Evolutionary conservation across 805 yeast species (phyloP).

Genomic region (Candida pini): DNA sequence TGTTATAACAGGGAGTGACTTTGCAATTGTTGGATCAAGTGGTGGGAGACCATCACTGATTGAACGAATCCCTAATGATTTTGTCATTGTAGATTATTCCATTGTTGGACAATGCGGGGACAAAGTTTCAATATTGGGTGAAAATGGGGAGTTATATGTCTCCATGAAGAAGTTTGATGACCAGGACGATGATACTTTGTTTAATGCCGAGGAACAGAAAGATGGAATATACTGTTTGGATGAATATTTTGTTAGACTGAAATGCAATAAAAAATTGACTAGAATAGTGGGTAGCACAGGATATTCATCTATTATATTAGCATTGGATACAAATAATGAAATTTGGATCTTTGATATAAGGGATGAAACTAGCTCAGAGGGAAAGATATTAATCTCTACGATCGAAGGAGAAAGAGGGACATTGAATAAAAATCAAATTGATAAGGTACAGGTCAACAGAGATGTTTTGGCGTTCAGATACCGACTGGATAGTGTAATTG

Average conservation of each 20-base stretch:
- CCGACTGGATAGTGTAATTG: neutral
- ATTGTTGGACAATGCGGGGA: conserved; percentile 10
- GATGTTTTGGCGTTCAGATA: conserved; percentile 4
- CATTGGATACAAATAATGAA: neutral
- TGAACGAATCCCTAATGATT: conserved; percentile 3
- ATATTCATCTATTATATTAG: conserved; percentile 6
- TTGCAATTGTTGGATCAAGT: conserved; percentile 3
- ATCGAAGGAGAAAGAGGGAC: neutral
- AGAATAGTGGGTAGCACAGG: conserved; percentile 8
- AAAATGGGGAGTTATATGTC: conserved; percentile 8
- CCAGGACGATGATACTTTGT: conserved; percentile 1
- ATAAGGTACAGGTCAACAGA: conserved; percentile 1
- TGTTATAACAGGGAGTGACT: conserved; percentile 2
- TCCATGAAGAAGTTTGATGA: conserved; percentile 5
- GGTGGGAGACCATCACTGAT: conserved; percentile 8
- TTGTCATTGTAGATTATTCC: conserved; percentile 6
- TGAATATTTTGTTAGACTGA: conserved; percentile 3
- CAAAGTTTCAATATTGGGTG: conserved; percentile 8
- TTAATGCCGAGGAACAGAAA: neutral
- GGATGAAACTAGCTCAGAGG: neutral
- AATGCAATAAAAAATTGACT: neutral
- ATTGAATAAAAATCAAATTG: neutral
- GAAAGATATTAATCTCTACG: neutral
- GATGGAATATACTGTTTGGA: conserved; percentile 5
- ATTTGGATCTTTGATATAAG: conserved; percentile 7